These are phyloP conservation scores for Tilletia horrida DNA, from an alignment of 1,284 basidiomycete genomes.

Conservation along the genomic window DNA sequence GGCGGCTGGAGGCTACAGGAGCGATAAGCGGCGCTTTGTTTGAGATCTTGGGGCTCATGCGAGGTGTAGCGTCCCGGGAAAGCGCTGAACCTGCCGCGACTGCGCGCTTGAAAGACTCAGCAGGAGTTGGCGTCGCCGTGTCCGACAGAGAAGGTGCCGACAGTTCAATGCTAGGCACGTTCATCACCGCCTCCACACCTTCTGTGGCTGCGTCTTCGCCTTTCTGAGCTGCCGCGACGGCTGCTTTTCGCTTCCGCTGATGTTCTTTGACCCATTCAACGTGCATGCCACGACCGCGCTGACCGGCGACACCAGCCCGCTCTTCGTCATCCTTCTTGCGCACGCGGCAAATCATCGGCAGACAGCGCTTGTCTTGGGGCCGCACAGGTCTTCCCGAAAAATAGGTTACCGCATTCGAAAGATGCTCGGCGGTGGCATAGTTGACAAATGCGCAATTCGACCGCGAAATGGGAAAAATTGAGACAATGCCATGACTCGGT, in stretches of 20 bases:
- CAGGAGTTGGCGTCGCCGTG: neutral
- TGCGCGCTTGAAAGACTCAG: neutral
- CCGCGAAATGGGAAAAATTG: conserved; percentile 85
- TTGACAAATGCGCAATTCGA: conserved; percentile 94
- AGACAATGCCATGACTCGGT: conserved; percentile 59
- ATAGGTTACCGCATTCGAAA: conserved; percentile 67
- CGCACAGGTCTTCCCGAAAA: conserved; percentile 72
- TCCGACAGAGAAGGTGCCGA: conserved; percentile 10
- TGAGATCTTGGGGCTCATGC: neutral
- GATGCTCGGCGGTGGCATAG: conserved; percentile 66
- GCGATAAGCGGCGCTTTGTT: neutral
- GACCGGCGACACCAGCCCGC: conserved; percentile 82
- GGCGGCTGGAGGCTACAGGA: neutral
- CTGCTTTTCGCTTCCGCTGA: conserved; percentile 33
- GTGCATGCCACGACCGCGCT: conserved; percentile 82
- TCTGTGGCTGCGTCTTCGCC: conserved; percentile 17
- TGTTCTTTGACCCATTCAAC: conserved; percentile 68
- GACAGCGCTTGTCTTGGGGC: conserved; percentile 68
- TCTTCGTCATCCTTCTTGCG: conserved; percentile 80
- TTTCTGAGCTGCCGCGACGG: conserved; percentile 17
- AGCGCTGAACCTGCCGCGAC: neutral
- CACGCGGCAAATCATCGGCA: conserved; percentile 78
- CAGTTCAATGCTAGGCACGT: neutral
- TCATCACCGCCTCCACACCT: neutral
- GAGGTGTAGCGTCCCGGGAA: conserved; percentile 19